These are phyloP conservation scores for Phytophthora tentaculata DNA, from an alignment of 352 stramenopile species.

Conservation along the genomic window DNA sequence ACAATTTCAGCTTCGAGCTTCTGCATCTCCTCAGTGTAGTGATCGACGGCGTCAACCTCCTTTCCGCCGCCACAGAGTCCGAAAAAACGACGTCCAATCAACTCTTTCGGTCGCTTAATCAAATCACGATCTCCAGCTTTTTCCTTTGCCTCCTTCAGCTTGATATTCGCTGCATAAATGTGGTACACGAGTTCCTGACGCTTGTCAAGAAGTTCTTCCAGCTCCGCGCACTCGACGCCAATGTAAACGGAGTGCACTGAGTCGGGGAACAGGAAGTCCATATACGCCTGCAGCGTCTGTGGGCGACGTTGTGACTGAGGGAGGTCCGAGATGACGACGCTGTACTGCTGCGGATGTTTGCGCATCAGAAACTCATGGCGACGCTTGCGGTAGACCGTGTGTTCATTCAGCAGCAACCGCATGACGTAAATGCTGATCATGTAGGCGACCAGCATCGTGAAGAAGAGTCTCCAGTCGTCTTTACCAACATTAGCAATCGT, in stretches of 20 bases:
- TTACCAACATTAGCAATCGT: slow-evolving; percentile 73
- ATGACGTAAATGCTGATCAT: slow-evolving; percentile 61
- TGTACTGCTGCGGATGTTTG: slow-evolving; percentile 74
- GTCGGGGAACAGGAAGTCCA: slow-evolving; percentile 72
- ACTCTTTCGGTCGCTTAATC: slow-evolving; percentile 41
- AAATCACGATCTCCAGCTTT: slow-evolving; percentile 32
- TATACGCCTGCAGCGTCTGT: slow-evolving; percentile 68
- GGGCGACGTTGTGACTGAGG: slow-evolving; percentile 55
- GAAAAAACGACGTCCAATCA: slow-evolving; percentile 49
- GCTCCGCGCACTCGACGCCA: slow-evolving; percentile 63
- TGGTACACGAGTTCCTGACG: slow-evolving; percentile 56
- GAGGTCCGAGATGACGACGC: slow-evolving; percentile 72
- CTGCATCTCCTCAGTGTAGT: slow-evolving; percentile 57
- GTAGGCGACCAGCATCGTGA: slow-evolving; percentile 62
- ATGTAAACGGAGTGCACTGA: slow-evolving; percentile 75
- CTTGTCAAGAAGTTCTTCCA: slow-evolving; percentile 65
- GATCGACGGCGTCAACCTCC: slow-evolving; percentile 67
- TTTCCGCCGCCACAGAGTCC: slow-evolving; percentile 52
- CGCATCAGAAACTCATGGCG: slow-evolving; percentile 69
- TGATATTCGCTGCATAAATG: slow-evolving; percentile 55
- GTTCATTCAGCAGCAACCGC: slow-evolving; percentile 61
- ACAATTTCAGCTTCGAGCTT: slow-evolving; percentile 60
- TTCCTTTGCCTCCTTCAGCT: slow-evolving; percentile 46
- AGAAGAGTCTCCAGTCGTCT: slow-evolving; percentile 69
- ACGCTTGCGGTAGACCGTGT: slow-evolving; percentile 62